A percentile compares a stretch with the other conserved stretches of the same genome.
Evolutionary conservation across 305 asterid species (phyloP).

Genomic region (Lippia alba): DNA sequence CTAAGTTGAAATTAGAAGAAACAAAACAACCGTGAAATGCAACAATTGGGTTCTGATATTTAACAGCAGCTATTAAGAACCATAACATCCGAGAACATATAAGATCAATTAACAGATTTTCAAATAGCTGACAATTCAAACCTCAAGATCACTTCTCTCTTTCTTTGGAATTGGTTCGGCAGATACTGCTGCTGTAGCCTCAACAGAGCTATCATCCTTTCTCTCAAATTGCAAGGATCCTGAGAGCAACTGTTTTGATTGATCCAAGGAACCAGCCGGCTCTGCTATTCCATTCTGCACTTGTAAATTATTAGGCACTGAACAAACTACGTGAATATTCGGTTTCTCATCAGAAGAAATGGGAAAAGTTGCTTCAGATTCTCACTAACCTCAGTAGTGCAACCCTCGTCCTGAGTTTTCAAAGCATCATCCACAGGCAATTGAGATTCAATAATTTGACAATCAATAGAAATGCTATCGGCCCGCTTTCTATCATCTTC

Average conservation of each 20-base stretch:
- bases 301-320: slow-evolving; percentile 28
- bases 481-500: slow-evolving; percentile 31
- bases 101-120: slow-evolving; percentile 3
- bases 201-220: slow-evolving; percentile 33
- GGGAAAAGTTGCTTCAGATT: slow-evolving; percentile 16
- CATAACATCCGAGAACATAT: slow-evolving; percentile 13
- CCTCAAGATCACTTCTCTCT: slow-evolving; percentile 35
- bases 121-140: slow-evolving; percentile 31
- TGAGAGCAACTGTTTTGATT: slow-evolving; percentile 32
- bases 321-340: slow-evolving; percentile 22
- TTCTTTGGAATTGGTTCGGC: slow-evolving; percentile 26
- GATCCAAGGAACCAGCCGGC: slow-evolving; percentile 28
- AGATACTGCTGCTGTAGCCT: slow-evolving; percentile 31
- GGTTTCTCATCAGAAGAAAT: slow-evolving; percentile 21
- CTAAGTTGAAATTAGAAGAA: slow-evolving; percentile 15
- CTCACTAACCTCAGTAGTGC: slow-evolving; percentile 45
- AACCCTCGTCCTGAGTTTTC: slow-evolving; percentile 30
- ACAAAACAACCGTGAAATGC: neutral
- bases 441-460: slow-evolving; percentile 34
- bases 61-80: slow-evolving; percentile 3
- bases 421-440: slow-evolving; percentile 38
- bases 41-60: slow-evolving; percentile 9
- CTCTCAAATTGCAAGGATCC: slow-evolving; percentile 36
- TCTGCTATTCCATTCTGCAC: slow-evolving; percentile 41
- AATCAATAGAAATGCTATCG: slow-evolving; percentile 29